Evolutionary conservation across 75 land plant genomes (phyloP), one percentile per base, ranked within the genome.

Genomic region (Larix kaempferi): DNA sequence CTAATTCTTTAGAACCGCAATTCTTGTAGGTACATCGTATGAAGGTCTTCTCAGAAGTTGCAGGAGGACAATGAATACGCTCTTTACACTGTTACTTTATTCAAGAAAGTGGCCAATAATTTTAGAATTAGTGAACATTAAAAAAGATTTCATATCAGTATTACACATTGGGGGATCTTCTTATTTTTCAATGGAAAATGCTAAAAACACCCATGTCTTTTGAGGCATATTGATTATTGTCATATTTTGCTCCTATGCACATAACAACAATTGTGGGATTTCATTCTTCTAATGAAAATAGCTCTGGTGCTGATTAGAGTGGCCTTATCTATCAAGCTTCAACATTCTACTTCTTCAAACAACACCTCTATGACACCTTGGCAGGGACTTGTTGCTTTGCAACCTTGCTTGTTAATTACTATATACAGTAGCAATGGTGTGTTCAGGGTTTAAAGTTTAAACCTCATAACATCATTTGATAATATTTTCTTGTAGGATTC

Each of bases 11-110:
- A 7, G 52, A 44, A 44, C 10, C 52, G 8, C 52, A 44, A 44
- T 44, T 44, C 52, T 44, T 44, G 67, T 71, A 96, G 99, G 99
- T 96, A 22, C 99, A n/a, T n/a, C n/a, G n/a, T n/a, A n/a, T n/a
- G 98, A 6, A 91, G 99, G 78, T 96, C 99, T 35, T 90, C 99
- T 37, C 89, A 90, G 69, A 92, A 89, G 81, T 75, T 94, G 73
- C 78, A 87, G 23, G 99, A 96, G 78, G 99, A 96, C 78, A 96
- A 96, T 86, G 99, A 96, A 73, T 89, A 92, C 84, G 98, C 95
- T 56, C 95, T 96, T 54, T 92, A 89, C 78, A 92, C 93, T 73
- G 99, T 94, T 16, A 86, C 88, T 39, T 81, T 96, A 15, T 96
- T 96, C 79, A 65, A 67, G 56, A 89, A 90, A 81, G 98, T 90